Conservation (phyloP, 306 rosid species). For the Glycine tomentella region DNA sequence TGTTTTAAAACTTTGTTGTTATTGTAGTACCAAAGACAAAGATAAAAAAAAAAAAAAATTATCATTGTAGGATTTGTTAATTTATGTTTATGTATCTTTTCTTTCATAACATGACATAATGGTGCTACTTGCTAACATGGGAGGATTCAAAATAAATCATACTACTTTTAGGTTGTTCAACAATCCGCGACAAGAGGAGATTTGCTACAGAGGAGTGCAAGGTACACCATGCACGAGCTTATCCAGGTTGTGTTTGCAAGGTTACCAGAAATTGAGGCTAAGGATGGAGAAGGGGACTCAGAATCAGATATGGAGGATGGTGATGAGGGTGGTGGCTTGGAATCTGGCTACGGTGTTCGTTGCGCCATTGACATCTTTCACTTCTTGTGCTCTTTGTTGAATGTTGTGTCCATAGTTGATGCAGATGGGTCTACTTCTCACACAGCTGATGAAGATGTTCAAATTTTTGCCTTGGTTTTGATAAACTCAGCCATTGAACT, state of each 20-base stretch:
- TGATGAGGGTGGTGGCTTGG: slow-evolving; percentile 44
- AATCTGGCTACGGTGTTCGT: slow-evolving; percentile 70
- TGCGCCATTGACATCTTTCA: slow-evolving; percentile 80
- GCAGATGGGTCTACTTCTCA: slow-evolving; percentile 62
- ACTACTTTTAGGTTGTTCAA: slow-evolving; percentile 74
- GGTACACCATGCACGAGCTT: slow-evolving; percentile 86
- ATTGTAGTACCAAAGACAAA: background rate
- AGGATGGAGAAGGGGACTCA: slow-evolving; percentile 50
- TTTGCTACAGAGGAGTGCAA: slow-evolving; percentile 74
- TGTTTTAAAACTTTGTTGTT: background rate
- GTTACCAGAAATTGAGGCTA: slow-evolving; percentile 63
- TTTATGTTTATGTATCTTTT: too few relatives aligned
- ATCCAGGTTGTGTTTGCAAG: slow-evolving; percentile 71
- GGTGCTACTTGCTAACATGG: too few relatives aligned
- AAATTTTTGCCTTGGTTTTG: slow-evolving; percentile 77
- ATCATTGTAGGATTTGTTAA: too few relatives aligned
- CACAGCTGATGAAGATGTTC: slow-evolving; percentile 80
- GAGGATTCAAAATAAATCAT: too few relatives aligned
- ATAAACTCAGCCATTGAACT: slow-evolving; percentile 80
- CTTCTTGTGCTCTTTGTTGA: slow-evolving; percentile 84
- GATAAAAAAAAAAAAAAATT: background rate
- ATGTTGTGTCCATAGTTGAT: slow-evolving; percentile 70
- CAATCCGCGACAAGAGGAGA: slow-evolving; percentile 72
- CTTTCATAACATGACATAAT: too few relatives aligned
- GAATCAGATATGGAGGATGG: slow-evolving; percentile 65